Evolutionary conservation across 2,329 filamentous ascomycete species (phyloP).

Genomic region (Claviceps quebecensis): DNA sequence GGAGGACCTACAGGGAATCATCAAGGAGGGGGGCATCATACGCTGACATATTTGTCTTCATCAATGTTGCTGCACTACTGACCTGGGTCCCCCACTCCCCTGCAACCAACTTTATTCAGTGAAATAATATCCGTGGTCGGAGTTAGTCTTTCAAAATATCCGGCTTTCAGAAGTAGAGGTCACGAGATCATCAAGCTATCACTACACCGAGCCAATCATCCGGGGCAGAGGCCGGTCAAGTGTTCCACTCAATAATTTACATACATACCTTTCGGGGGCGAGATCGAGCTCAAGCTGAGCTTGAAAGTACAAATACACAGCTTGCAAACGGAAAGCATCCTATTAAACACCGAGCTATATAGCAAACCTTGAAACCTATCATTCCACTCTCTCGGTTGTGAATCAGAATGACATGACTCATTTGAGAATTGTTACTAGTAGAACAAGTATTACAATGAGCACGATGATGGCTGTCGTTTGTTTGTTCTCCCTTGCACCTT

Average conservation of each 20-base stretch:
- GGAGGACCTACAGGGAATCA: conserved; percentile 67
- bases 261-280: neutral
- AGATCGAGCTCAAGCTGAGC: neutral
- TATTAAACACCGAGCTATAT: neutral
- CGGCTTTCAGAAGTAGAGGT: neutral
- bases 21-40: conserved; percentile 59
- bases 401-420: conserved; percentile 22
- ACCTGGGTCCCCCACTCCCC: neutral
- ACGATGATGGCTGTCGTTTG: conserved; percentile 72
- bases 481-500: conserved; percentile 70
- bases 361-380: neutral
- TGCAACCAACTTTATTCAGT: neutral
- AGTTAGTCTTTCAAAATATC: neutral
- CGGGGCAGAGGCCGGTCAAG: no score
- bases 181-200: neutral
- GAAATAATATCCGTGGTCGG: neutral
- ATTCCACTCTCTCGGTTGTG: neutral
- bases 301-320: neutral
- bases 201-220: neutral
- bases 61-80: neutral
- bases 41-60: conserved; percentile 32
- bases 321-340: neutral
- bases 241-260: neutral
- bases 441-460: conserved; percentile 66
- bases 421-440: conserved; percentile 74